phyloP scores from a whole-genome alignment of 2,329 filamentous ascomycete species.

The Penicillium sp. region DNA sequence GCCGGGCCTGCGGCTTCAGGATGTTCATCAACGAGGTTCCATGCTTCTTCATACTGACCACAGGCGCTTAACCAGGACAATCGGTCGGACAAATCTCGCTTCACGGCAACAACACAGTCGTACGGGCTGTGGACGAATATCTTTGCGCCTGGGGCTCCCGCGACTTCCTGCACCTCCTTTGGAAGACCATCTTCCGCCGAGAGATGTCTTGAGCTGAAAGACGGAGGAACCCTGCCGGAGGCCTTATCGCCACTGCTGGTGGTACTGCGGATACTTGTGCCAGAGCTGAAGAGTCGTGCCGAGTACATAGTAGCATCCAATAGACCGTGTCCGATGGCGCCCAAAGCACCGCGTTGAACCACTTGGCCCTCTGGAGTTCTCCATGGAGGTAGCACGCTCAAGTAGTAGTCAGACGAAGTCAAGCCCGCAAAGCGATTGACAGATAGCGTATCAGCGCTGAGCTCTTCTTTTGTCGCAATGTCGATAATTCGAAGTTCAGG shows the following conservation, averaged over 20 bases:
- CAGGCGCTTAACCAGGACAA: slow-evolving; percentile 81
- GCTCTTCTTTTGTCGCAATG: slow-evolving; percentile 74
- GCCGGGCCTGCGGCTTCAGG: slow-evolving; percentile 62
- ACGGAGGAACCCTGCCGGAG: slow-evolving; percentile 52
- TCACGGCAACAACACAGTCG: slow-evolving; percentile 89
- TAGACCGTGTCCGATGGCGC: slow-evolving; percentile 70
- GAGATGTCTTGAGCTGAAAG: slow-evolving; percentile 55
- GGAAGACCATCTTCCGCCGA: slow-evolving; percentile 38
- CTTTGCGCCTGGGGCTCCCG: slow-evolving; percentile 62
- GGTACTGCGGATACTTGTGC: slow-evolving; percentile 69
- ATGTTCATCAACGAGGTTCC: slow-evolving; percentile 84
- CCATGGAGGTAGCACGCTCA: slow-evolving; percentile 76
- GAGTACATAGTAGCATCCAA: slow-evolving; percentile 92
- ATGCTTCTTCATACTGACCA: slow-evolving; percentile 77
- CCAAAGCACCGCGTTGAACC: slow-evolving; percentile 70
- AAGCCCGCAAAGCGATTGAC: slow-evolving; percentile 84
- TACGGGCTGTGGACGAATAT: slow-evolving; percentile 96
- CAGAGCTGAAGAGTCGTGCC: slow-evolving; percentile 80
- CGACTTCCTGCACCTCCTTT: slow-evolving; percentile 49
- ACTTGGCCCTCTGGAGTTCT: slow-evolving; percentile 61
- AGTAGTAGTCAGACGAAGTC: slow-evolving; percentile 86
- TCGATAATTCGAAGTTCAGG: slow-evolving; percentile 92
- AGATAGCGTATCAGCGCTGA: slow-evolving; percentile 81
- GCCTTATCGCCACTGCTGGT: slow-evolving; percentile 56
- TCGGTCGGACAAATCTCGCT: slow-evolving; percentile 81